Evolutionary conservation across 2,329 filamentous ascomycete species (phyloP).

Genomic region (Hypomyces perniciosus): DNA sequence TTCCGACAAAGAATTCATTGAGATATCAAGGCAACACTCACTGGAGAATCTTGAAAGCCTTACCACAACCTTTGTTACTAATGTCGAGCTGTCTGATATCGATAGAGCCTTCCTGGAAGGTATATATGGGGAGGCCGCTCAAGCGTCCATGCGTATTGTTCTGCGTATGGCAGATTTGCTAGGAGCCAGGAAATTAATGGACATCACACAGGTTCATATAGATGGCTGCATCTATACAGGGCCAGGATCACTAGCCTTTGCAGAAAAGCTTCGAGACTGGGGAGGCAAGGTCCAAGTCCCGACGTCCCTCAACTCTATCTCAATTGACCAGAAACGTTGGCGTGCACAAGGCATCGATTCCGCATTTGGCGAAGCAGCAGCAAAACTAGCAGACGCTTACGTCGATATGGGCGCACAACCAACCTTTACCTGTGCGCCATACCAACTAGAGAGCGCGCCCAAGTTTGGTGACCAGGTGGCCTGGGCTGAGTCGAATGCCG

Average conservation of each 20-base stretch:
- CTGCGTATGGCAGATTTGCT: slow-evolving; percentile 30
- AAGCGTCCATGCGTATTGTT: slow-evolving; percentile 33
- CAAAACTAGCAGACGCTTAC: slow-evolving; percentile 31
- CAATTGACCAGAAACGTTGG: slow-evolving; percentile 37
- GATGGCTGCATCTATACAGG: slow-evolving; percentile 40
- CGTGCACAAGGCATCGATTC: slow-evolving; percentile 29
- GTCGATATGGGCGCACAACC: slow-evolving; percentile 33
- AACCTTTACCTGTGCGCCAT: slow-evolving; percentile 40
- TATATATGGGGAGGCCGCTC: slow-evolving; percentile 25
- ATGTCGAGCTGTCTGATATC: slow-evolving; percentile 4
- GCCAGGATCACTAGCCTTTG: slow-evolving; percentile 30
- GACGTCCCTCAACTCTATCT: slow-evolving; percentile 38
- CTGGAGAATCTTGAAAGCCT: neutral
- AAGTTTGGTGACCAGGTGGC: slow-evolving; percentile 32
- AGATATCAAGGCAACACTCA: no score
- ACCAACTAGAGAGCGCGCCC: slow-evolving; percentile 28
- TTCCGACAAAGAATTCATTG: no score
- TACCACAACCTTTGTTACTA: neutral
- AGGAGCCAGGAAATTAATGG: slow-evolving; percentile 27
- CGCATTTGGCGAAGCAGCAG: slow-evolving; percentile 24
- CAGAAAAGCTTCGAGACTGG: slow-evolving; percentile 27
- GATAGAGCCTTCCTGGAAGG: slow-evolving; percentile 27
- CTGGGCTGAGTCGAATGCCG: slow-evolving; percentile 41
- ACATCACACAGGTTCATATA: slow-evolving; percentile 36
- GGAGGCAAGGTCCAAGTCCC: slow-evolving; percentile 33